Base-by-base conservation (phyloP, 2,329 filamentous ascomycete species). In the Claviceps citrina region DNA sequence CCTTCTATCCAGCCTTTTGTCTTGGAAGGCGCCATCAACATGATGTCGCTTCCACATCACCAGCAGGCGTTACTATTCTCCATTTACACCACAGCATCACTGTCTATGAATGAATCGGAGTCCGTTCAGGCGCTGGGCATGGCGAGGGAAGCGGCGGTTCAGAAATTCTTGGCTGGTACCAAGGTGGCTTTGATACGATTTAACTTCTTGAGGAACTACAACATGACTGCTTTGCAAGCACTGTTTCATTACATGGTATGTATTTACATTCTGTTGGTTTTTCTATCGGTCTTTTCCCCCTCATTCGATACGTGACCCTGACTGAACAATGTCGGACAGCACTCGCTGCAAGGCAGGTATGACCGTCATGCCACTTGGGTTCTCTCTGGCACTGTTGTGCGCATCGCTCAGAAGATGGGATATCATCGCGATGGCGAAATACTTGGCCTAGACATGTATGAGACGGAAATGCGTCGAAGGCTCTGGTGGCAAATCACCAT, bases 381-480 rank as follows among this genome's bases (percentile, higher is more conserved):
- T 32, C 51, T 80, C 18, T 73, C 71, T 38, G 76, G 76, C 4
- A 62, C 75, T 13, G 64, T 74, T 5, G 64, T 81, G 26, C 68
- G 78, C 16, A 73, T 81, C 39, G 76, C 75, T 1, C 72, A 79
- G 51, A 76, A 77, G 51, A 76, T 81, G 66, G 78, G 78, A 1
- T 64, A 81, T 36, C 75, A 81, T 44, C 66, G 72, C 10, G 76
- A 81, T 43, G 76, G 74, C 27, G 67, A 70, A 43, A 54, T 59
- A 15, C 60, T 76, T 5, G 68, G 68, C 2, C 60, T 80, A 2
- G 62, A 68, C 0, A 72, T 75, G 0, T 78, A 79, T 47, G 76
- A 81, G 49, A 71, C 70, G 2, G 76, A 82, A 51, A 80, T 81
- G 65, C 67, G 76, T n/a, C 63, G 77, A 32, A 64, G 78, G 6